Conservation (phyloP, 108 stramenopile species). For the Epithemia pelagica region DNA sequence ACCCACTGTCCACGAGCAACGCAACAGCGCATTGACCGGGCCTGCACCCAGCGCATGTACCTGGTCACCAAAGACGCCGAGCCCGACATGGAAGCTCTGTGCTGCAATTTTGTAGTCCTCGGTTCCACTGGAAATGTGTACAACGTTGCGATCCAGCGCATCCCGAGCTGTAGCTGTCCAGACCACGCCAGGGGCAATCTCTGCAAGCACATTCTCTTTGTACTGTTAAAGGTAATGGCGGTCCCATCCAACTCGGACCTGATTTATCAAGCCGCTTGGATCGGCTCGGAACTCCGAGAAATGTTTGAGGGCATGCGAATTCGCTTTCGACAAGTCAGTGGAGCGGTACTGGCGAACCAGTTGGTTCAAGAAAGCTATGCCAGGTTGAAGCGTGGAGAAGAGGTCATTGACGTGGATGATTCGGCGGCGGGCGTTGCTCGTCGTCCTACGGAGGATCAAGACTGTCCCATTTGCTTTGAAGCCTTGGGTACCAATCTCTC, state of each 20-base stretch:
- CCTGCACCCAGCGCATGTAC: too few relatives aligned
- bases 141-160: too few relatives aligned
- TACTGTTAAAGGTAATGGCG: slow-evolving; percentile 32
- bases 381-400: slow-evolving; percentile 4
- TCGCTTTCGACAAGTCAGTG: slow-evolving; percentile 13
- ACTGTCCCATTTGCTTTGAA: slow-evolving; percentile 45
- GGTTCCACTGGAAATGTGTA: too few relatives aligned
- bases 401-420: neutral
- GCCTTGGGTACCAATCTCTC: neutral
- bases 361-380: slow-evolving; percentile 22
- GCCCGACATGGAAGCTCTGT: too few relatives aligned
- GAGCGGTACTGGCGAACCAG: slow-evolving; percentile 27
- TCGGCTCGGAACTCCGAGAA: slow-evolving; percentile 29
- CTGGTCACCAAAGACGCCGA: too few relatives aligned
- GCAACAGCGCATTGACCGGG: too few relatives aligned
- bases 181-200: slow-evolving; percentile 33
- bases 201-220: slow-evolving; percentile 49
- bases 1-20: too few relatives aligned
- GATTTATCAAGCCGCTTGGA: slow-evolving; percentile 35
- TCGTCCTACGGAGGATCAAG: slow-evolving; percentile 7
- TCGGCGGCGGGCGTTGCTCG: neutral
- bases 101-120: too few relatives aligned
- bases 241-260: slow-evolving; percentile 16
- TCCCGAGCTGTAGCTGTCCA: slow-evolving; percentile 38
- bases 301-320: slow-evolving; percentile 17